Conservation (phyloP, 768 basidiomycete genomes). For the Boletus sensibilis region DNA sequence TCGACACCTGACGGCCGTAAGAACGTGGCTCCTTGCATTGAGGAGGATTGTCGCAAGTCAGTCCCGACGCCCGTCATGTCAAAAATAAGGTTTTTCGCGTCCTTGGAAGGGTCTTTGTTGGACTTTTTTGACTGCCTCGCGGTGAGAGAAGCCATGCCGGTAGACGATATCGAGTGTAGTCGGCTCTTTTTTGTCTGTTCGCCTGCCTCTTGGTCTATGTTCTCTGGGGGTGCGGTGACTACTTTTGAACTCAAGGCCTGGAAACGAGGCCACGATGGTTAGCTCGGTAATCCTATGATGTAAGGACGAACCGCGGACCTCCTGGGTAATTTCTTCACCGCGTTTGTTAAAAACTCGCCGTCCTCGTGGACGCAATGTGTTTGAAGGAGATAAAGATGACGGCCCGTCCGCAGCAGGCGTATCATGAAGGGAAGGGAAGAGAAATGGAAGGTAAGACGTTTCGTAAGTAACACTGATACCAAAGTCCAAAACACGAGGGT, state of each 20-base stretch:
- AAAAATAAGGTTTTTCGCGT: conserved; percentile 46
- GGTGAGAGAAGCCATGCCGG: conserved; percentile 2
- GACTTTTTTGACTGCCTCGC: conserved; percentile 19
- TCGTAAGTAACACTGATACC: conserved; percentile 47
- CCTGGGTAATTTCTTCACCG: conserved; percentile 44
- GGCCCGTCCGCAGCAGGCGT: conserved; percentile 21
- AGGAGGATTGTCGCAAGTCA: conserved; percentile 42
- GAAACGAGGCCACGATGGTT: conserved; percentile 16
- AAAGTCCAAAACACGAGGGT: conserved; percentile 6
- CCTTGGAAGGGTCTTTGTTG: conserved; percentile 30
- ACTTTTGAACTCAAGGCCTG: conserved; percentile 18
- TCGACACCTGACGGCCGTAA: conserved; percentile 26
- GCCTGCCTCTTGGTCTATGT: conserved; percentile 22
- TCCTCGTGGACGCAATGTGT: conserved; percentile 39
- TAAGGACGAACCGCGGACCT: conserved; percentile 23
- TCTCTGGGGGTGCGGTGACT: conserved; percentile 6
- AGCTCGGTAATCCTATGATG: conserved; percentile 18
- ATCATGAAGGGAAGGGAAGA: conserved; percentile 44
- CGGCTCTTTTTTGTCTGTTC: conserved; percentile 19
- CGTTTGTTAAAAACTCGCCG: conserved; percentile 52
- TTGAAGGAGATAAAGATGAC: conserved; percentile 22
- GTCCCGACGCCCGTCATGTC: conserved; percentile 48
- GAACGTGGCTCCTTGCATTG: conserved; percentile 15
- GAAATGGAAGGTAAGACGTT: conserved; percentile 64
- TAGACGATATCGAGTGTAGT: conserved; percentile 26